A percentile compares a stretch with the other conserved stretches of the same genome.
These are phyloP conservation scores for Pseudozyma hubeiensis DNA, from an alignment of 1,284 basidiomycete species.

Conservation along the genomic window DNA sequence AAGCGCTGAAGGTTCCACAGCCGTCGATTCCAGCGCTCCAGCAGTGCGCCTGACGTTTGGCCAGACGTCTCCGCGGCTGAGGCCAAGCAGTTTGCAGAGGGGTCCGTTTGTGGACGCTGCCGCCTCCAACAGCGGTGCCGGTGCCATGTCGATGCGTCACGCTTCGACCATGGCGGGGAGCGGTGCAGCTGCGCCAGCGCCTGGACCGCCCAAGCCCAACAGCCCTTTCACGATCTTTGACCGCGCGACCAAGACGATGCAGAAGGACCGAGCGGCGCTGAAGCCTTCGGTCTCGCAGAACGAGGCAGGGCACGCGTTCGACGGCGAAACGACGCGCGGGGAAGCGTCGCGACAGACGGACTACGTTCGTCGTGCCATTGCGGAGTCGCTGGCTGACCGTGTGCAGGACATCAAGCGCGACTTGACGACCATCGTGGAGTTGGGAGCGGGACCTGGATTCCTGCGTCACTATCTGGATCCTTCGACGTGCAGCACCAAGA, in stretches of 20 bases:
- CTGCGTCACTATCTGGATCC: constrained; percentile 85
- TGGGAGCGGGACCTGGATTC: constrained; percentile 94
- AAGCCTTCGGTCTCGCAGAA: constrained; percentile 72
- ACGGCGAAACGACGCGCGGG: constrained; percentile 48
- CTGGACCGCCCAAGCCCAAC: constrained; percentile 60
- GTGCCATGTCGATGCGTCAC: constrained; percentile 31
- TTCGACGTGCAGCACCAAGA: constrained; percentile 75
- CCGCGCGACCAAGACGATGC: constrained; percentile 81
- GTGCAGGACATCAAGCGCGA: constrained; percentile 87
- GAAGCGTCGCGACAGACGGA: constrained; percentile 81
- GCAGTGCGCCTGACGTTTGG: constrained; percentile 27
- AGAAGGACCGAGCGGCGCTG: constrained; percentile 81
- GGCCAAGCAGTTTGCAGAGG: constrained; percentile 2
- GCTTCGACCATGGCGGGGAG: constrained; percentile 47
- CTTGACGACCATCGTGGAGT: constrained; percentile 83
- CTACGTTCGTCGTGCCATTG: constrained; percentile 90
- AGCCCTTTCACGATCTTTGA: constrained; percentile 78
- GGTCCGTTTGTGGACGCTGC: neutral
- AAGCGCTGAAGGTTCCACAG: neutral
- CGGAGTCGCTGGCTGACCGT: constrained; percentile 88
- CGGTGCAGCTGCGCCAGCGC: constrained; percentile 37
- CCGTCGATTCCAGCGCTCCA: neutral
- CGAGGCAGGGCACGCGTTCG: constrained; percentile 18
- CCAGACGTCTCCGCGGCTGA: constrained; percentile 26
- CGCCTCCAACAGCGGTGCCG: neutral